Conservation (phyloP, 1,284 basidiomycete species). For the Tremellales sp. region DNA sequence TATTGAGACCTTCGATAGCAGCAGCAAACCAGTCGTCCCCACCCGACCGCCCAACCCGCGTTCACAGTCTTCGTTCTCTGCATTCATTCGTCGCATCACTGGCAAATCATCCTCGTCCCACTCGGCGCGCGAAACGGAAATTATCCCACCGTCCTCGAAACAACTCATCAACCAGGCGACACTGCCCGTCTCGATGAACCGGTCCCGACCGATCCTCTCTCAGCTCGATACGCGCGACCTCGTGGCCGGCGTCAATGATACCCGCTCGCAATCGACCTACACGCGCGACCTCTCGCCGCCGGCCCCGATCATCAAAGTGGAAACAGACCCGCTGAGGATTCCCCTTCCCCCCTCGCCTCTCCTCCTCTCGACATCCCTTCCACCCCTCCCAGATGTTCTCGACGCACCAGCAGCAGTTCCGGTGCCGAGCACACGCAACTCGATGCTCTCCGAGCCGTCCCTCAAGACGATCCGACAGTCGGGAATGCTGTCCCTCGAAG, state of each 20-base stretch:
- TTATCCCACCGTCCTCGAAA: constrained; percentile 4
- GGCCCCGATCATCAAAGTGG: constrained; percentile 63
- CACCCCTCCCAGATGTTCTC: neutral
- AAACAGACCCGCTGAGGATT: constrained; percentile 31
- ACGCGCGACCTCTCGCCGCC: constrained; percentile 78
- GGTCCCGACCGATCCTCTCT: neutral
- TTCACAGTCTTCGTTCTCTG: constrained; percentile 20
- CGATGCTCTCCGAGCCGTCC: neutral
- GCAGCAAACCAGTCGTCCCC: neutral
- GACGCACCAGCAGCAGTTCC: neutral
- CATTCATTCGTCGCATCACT: constrained; percentile 31
- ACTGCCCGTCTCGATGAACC: neutral
- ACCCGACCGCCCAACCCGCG: constrained; percentile 6
- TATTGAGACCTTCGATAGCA: neutral
- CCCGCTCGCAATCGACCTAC: constrained; percentile 1
- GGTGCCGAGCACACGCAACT: neutral
- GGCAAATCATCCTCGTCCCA: constrained; percentile 16
- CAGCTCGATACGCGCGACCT: neutral
- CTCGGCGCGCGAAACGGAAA: neutral
- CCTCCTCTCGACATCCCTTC: no score
- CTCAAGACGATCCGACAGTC: constrained; percentile 7
- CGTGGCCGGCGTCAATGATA: neutral
- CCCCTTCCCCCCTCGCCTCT: constrained; percentile 33
- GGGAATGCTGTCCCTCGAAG: constrained; percentile 22
- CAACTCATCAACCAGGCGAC: constrained; percentile 1